Evolutionary conservation across 495 filamentous ascomycete species (phyloP).

Genomic region (Apodospora peruviana): DNA sequence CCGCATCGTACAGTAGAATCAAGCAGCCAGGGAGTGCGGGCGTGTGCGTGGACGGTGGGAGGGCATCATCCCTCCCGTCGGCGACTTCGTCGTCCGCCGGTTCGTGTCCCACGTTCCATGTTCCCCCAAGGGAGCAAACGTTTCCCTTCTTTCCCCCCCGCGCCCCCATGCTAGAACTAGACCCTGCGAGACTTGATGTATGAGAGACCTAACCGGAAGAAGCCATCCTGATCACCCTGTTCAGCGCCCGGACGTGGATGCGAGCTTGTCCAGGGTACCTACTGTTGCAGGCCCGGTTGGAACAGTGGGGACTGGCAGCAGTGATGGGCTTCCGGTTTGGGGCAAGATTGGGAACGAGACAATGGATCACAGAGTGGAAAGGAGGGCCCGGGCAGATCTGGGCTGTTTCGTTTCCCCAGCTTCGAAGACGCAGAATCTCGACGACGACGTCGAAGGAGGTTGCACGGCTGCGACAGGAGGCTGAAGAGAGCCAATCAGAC

Average conservation of each 20-base stretch:
- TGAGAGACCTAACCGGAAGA: background rate
- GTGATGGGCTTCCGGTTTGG: background rate
- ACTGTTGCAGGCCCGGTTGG: background rate
- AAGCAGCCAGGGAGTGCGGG: conserved; percentile 4
- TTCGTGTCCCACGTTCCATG: too few species aligned
- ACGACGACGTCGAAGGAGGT: background rate
- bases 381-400: conserved; percentile 1
- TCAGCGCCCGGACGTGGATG: background rate
- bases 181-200: too few species aligned
- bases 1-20: conserved; percentile 11
- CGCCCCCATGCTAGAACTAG: too few species aligned
- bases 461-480: conserved; percentile 9
- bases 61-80: too few species aligned
- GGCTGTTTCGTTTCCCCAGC: conserved; percentile 19
- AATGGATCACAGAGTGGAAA: conserved; percentile 19
- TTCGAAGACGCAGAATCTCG: background rate
- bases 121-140: too few species aligned
- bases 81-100: too few species aligned
- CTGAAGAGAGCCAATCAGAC: conserved; percentile 22
- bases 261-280: background rate
- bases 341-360: background rate
- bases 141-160: too few species aligned
- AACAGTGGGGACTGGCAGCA: background rate
- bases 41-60: too few species aligned
- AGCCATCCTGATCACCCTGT: background rate